phyloP scores from a whole-genome alignment of 176 grass and related monocot genomes.

The Ensete ventricosum region DNA sequence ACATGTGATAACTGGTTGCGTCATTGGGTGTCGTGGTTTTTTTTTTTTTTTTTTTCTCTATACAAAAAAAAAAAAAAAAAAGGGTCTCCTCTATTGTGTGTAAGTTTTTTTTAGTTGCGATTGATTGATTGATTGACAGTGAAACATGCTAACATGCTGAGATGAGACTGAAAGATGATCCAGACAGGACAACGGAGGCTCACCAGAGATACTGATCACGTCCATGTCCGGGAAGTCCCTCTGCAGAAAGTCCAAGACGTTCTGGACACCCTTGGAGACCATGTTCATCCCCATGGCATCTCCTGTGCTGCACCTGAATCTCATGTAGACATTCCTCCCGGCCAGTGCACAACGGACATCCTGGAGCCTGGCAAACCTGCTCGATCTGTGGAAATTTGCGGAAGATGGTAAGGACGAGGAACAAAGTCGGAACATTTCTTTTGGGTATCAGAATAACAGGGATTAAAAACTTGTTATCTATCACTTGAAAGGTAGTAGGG shows the following conservation, averaged over 20 bases:
- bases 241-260: conserved; percentile 9
- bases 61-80: too few relatives aligned
- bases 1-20: too few relatives aligned
- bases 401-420: neutral
- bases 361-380: conserved; percentile 18
- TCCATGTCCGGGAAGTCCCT: conserved; percentile 12
- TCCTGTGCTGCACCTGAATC: conserved; percentile 16
- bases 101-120: too few relatives aligned
- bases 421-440: neutral
- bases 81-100: neutral
- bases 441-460: neutral
- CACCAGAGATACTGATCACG: conserved; percentile 14
- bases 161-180: neutral
- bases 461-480: neutral
- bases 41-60: too few relatives aligned
- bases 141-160: neutral
- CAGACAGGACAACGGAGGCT: neutral
- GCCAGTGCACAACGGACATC: neutral
- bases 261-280: conserved; percentile 18
- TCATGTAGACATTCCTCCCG: conserved; percentile 12
- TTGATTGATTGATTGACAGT: too few relatives aligned
- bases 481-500: neutral
- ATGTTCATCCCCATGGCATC: conserved; percentile 23
- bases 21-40: too few relatives aligned
- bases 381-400: neutral